A percentile compares a stretch with the other conserved stretches of the same genome.
Conservation (phyloP, 2,329 filamentous ascomycete genomes). For the Annulohypoxylon truncatum region DNA sequence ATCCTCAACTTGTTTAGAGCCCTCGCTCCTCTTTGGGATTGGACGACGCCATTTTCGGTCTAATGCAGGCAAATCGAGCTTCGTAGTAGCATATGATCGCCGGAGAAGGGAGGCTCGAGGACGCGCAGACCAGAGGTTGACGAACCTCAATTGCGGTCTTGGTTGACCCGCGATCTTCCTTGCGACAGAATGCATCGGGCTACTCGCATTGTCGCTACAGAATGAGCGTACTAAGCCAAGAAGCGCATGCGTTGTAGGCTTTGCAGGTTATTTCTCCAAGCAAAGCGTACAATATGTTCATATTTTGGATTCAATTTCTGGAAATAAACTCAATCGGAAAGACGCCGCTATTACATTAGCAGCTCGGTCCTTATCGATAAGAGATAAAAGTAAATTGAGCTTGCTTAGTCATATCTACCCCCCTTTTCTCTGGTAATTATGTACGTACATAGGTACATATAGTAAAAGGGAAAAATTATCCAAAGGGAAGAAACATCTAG, state of each 20-base stretch:
- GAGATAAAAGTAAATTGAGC: background rate
- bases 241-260: conserved; percentile 2
- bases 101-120: conserved; percentile 16
- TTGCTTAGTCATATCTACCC: background rate
- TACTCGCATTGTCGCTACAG: conserved; percentile 37
- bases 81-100: conserved; percentile 39
- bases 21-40: conserved; percentile 54
- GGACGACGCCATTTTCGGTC: conserved; percentile 64
- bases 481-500: too few relatives aligned
- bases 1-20: conserved; percentile 9
- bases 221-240: conserved; percentile 1
- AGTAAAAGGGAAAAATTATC: too few relatives aligned
- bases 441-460: too few relatives aligned
- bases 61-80: conserved; percentile 60
- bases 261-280: background rate
- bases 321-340: background rate
- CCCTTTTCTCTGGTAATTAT: too few relatives aligned
- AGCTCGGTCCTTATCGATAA: background rate
- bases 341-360: background rate
- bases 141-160: conserved; percentile 38
- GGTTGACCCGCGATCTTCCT: conserved; percentile 41
- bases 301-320: background rate
- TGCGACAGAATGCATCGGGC: conserved; percentile 41
- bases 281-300: background rate
- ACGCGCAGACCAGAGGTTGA: conserved; percentile 17